Base-by-base conservation (phyloP, 208 protist genomes). In the Trypanosomatidae sp. region DNA sequence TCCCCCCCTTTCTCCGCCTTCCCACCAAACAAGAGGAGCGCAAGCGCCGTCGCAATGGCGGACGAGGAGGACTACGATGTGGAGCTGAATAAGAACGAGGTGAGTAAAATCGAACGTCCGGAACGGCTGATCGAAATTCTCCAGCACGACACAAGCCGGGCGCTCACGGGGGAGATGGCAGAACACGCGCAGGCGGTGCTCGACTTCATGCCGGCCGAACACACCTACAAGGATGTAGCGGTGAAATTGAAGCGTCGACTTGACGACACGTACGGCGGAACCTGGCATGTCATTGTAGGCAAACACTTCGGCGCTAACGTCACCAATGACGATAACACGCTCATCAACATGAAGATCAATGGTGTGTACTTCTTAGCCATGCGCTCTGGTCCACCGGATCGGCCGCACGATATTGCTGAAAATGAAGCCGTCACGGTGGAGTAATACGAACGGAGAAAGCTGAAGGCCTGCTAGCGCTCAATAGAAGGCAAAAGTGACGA, bases 281-380 rank as follows among this genome's bases (percentile, higher is more conserved):
- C 89, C 10, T 97, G 93, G 93, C 93, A 97, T 71, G 87, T 85
- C 4, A 94, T 97, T 75, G 89, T 90, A 1, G 93, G 93, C 36
- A 84, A 81, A 39, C 81, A 95, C 76, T 97, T 97, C 69, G 93
- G 89, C 62, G 86, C 80, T 41, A 97, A 97, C 81, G 86, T 95
- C 13, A 95, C 93, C 25, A 89, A 93, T 59, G 93, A 97, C 60
- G 88, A 82, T 43, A 86, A 87, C 43, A 95, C 88, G 3, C 73
- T 97, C 3, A 75, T 95, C 43, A 97, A 97, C 81, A 79, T 97
- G n/a, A 84, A 90, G 68, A 86, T 97, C 59, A 82, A 97, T 56
- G 85, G 79, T 0, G 79, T 91, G 33, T 83, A 88, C 76, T 86
- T 89, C 66, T 66, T 97, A 72, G 81, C 86, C 28, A 81, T 97